phyloP scores from a whole-genome alignment of 1,284 basidiomycete genomes.

The Rhodotorula mucilaginosa region DNA sequence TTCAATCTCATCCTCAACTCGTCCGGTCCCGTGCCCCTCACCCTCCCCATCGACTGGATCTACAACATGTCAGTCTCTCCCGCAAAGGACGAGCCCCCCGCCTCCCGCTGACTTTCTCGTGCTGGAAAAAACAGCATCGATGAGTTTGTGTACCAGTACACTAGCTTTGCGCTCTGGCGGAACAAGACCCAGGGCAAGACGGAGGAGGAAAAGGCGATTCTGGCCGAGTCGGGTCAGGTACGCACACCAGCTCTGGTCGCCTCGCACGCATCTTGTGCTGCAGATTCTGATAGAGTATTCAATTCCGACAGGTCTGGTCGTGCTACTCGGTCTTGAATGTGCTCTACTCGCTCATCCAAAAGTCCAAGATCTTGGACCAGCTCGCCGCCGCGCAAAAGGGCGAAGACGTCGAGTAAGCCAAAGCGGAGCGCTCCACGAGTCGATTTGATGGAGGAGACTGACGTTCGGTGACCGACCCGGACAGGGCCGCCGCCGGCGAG shows the following conservation, averaged over 20 bases:
- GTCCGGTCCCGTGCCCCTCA: slow-evolving; percentile 84
- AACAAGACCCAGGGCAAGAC: slow-evolving; percentile 79
- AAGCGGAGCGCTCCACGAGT: slow-evolving; percentile 51
- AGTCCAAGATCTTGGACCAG: slow-evolving; percentile 91
- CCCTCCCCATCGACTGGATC: slow-evolving; percentile 94
- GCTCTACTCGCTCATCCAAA: slow-evolving; percentile 95
- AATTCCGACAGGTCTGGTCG: slow-evolving; percentile 71
- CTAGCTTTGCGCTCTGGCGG: slow-evolving; percentile 89
- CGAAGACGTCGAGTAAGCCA: slow-evolving; percentile 68
- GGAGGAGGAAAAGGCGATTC: slow-evolving; percentile 80
- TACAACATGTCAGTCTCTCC: slow-evolving; percentile 71
- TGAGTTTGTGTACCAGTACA: slow-evolving; percentile 99
- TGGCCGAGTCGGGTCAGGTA: slow-evolving; percentile 54
- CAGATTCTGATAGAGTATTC: neutral
- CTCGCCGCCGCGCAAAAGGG: slow-evolving; percentile 77
- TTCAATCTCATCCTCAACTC: slow-evolving; percentile 95
- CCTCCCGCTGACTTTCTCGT: too few relatives aligned
- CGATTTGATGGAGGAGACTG: neutral
- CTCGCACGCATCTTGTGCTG: neutral
- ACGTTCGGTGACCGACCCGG: too few relatives aligned
- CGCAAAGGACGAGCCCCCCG: neutral
- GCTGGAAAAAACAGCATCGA: slow-evolving; percentile 59
- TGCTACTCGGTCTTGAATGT: slow-evolving; percentile 98
- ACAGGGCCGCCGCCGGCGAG: slow-evolving; percentile 74
- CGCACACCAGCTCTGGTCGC: slow-evolving; percentile 14